A percentile compares a stretch with the other conserved stretches of the same genome.
Conservation (phyloP, 2,329 filamentous ascomycete species). For the Ophiostoma pallidulum region DNA sequence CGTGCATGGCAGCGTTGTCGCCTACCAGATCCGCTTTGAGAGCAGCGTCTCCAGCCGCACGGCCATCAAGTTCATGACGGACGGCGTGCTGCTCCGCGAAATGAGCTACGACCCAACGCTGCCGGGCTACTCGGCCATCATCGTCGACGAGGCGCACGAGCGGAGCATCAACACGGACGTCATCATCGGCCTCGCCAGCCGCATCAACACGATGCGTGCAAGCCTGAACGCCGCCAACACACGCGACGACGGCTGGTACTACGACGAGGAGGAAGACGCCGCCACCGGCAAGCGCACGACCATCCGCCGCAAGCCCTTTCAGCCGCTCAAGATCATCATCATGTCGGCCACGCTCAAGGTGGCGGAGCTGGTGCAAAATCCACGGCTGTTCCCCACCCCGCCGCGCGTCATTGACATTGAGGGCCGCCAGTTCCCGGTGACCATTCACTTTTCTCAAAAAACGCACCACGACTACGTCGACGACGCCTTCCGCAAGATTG, state of each 20-base stretch:
- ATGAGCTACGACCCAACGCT: conserved; percentile 82
- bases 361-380: conserved; percentile 81
- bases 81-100: conserved; percentile 88
- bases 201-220: conserved; percentile 75
- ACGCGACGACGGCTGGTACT: too few relatives aligned
- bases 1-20: conserved; percentile 64
- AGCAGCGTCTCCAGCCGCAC: conserved; percentile 71
- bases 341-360: conserved; percentile 96
- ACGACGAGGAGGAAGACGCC: conserved; percentile 35
- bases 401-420: conserved; percentile 85
- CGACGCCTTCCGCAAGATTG: conserved; percentile 80
- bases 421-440: conserved; percentile 84
- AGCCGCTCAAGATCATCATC: conserved; percentile 85
- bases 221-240: too few relatives aligned
- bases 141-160: conserved; percentile 96
- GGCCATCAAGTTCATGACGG: conserved; percentile 97
- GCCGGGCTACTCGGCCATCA: conserved; percentile 81
- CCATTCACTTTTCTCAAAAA: conserved; percentile 73
- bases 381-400: conserved; percentile 62
- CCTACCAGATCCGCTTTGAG: conserved; percentile 93
- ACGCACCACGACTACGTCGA: conserved; percentile 85
- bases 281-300: conserved; percentile 25
- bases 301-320: too few relatives aligned
- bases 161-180: conserved; percentile 97
- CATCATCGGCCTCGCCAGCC: conserved; percentile 91